Conservation (phyloP, 495 filamentous ascomycete genomes). For the Talaromyces proteolyticus region DNA sequence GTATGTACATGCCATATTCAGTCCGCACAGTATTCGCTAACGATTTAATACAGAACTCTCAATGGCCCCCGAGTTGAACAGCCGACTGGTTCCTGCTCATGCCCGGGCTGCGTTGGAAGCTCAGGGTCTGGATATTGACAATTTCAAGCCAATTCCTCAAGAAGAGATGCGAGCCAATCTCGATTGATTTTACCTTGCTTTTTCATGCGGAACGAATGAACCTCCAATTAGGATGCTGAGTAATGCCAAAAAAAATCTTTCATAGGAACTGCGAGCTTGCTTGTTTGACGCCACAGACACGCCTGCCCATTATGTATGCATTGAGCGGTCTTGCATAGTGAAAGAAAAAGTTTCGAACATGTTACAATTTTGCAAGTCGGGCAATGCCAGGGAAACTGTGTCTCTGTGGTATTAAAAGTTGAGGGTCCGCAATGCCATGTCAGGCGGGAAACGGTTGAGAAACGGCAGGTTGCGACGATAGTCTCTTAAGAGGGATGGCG, state of each 20-base stretch:
- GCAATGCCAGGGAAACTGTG: slow-evolving; percentile 13
- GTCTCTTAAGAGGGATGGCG: slow-evolving; percentile 21
- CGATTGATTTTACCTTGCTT: slow-evolving; percentile 63
- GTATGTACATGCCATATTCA: slow-evolving; percentile 43
- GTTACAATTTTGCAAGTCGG: slow-evolving; percentile 5
- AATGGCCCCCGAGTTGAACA: slow-evolving; percentile 82
- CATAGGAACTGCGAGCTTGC: slow-evolving; percentile 4
- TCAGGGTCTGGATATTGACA: slow-evolving; percentile 86
- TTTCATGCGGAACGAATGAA: slow-evolving; percentile 23
- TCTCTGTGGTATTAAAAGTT: slow-evolving; percentile 20
- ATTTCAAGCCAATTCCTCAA: slow-evolving; percentile 83
- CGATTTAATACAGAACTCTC: slow-evolving; percentile 69
- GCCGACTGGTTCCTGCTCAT: slow-evolving; percentile 79
- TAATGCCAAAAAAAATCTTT: slow-evolving; percentile 7
- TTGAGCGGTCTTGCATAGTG: slow-evolving; percentile 22
- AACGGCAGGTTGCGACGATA: slow-evolving; percentile 22
- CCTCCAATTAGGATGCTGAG: slow-evolving; percentile 5
- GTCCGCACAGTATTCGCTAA: not conserved
- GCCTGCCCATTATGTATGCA: slow-evolving; percentile 19
- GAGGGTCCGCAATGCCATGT: slow-evolving; percentile 20
- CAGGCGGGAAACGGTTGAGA: slow-evolving; percentile 20
- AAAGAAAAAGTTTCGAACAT: slow-evolving; percentile 8
- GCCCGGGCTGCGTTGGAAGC: slow-evolving; percentile 65
- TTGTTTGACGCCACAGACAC: slow-evolving; percentile 7
- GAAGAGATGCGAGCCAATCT: slow-evolving; percentile 97